Evolutionary conservation across 2,329 filamentous ascomycete genomes (phyloP), one percentile per base, ranked within the genome.

Genomic region (Nemania sp.): DNA sequence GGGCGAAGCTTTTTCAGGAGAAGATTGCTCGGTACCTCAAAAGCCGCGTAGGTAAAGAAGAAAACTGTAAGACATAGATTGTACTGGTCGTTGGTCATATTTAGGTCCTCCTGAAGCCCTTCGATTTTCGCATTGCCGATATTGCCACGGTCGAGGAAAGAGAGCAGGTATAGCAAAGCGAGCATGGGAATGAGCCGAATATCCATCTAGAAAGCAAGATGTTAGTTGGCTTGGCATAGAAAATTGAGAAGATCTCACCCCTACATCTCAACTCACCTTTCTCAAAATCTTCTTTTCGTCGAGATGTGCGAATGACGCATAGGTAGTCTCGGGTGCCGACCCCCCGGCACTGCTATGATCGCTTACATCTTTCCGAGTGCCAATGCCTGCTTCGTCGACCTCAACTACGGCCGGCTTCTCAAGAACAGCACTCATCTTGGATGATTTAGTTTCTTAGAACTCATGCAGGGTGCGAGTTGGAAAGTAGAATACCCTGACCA

Each of bases 1-100:
- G 93, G 93, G 0, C 90, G 86, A 59, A 94, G 82, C 15, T 85
- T 87, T 79, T 95, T 96, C 63, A 96, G 86, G 7, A 95, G 80
- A 13, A 95, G 79, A 74, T 96, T 96, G 63, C 90, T 93, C n/a
- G 92, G 82, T 0, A 91, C 87, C 76, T 95, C 92, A 70, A 93
- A 93, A 22, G 91, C 83, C 1, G 91, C 85, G 76, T 96, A 97
- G 1, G 90, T 90, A 70, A 95, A 88, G 83, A 95, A 96, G 83
- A 97, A 96, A 68, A 93, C 87, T 4, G 84, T 85, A 5, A 91
- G 83, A 56, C 88, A 76, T 74, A 88, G 84, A 78, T 94, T 94
- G 80, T 94, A 96, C 76, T 93, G 86, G 64, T 88, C 84, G 4
- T 86, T 78, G 0, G 85, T 86, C 83, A 94, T 88, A 15, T 84